A percentile compares a stretch with the other conserved stretches of the same genome.
phyloP scores from a whole-genome alignment of 1,284 basidiomycete genomes.

The Heliocybe sulcata region DNA sequence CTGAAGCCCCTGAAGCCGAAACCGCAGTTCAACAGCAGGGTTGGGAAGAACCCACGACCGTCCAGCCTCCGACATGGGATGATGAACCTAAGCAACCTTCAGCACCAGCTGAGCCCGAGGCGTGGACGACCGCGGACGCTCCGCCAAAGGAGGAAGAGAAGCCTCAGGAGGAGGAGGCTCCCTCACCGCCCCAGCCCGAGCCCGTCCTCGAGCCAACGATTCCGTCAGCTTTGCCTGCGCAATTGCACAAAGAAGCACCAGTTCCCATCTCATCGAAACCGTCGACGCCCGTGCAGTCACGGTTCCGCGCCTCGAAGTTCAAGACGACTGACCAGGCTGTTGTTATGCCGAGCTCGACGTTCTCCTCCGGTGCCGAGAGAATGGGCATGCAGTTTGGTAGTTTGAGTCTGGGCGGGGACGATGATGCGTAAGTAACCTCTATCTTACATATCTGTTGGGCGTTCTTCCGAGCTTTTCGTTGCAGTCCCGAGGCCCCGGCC shows the following conservation, averaged over 20 bases:
- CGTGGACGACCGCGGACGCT: background rate
- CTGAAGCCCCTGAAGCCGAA: conserved; percentile 26
- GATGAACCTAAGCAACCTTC: conserved; percentile 50
- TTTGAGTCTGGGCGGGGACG: conserved; percentile 62
- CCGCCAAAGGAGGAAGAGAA: background rate
- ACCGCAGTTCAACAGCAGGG: conserved; percentile 21
- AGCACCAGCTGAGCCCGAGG: conserved; percentile 26
- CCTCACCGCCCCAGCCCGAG: conserved; percentile 15
- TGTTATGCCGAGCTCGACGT: conserved; percentile 59
- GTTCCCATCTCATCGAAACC: conserved; percentile 22
- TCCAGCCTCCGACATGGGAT: conserved; percentile 66
- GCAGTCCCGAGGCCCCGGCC: conserved; percentile 14
- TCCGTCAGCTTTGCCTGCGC: conserved; percentile 24
- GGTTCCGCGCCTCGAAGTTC: conserved; percentile 51
- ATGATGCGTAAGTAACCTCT: conserved; percentile 37
- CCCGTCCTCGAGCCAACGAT: conserved; percentile 14
- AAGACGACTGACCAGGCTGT: conserved; percentile 71
- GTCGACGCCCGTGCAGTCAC: conserved; percentile 26
- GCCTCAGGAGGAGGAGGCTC: conserved; percentile 14
- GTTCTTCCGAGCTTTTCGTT: background rate
- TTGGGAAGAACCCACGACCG: conserved; percentile 74
- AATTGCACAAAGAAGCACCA: conserved; percentile 16
- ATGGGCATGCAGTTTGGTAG: conserved; percentile 82
- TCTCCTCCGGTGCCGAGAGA: conserved; percentile 57
- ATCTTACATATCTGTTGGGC: conserved; percentile 2